A percentile compares a stretch with the other conserved stretches of the same genome.
phyloP scores from a whole-genome alignment of 306 rosid species.

The Sicyos edulis region DNA sequence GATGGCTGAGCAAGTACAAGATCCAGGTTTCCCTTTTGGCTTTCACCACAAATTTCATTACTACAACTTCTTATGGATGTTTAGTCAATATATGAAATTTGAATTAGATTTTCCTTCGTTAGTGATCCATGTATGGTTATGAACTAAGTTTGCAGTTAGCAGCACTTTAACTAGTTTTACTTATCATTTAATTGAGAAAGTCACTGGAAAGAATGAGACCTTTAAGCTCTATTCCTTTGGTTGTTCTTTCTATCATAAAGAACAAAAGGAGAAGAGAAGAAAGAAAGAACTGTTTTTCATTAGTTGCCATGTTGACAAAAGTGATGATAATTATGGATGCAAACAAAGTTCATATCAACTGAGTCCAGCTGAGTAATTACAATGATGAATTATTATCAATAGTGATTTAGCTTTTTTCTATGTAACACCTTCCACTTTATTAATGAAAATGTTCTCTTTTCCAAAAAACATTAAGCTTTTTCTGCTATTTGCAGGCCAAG shows the following conservation, averaged over 20 bases:
- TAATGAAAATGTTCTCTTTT: background rate
- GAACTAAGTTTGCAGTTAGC: background rate
- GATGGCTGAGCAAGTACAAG: conserved; percentile 91
- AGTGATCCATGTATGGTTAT: background rate
- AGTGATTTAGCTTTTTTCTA: background rate
- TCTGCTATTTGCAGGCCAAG: conserved; percentile 47
- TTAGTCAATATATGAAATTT: no score
- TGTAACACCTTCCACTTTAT: background rate
- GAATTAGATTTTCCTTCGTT: background rate
- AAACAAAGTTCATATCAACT: no score
- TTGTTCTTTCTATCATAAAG: no score
- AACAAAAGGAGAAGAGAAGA: no score
- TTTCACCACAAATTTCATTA: background rate
- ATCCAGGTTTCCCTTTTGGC: conserved; percentile 64
- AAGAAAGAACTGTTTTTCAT: background rate
- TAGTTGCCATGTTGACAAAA: background rate
- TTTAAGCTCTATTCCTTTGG: no score
- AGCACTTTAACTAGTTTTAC: background rate
- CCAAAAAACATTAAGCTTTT: background rate
- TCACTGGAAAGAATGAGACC: background rate
- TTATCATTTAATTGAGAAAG: background rate
- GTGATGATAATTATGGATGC: no score
- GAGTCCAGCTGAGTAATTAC: no score
- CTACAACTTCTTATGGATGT: background rate
- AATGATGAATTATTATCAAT: background rate